Evolutionary conservation across 2,329 filamentous ascomycete genomes (phyloP), one percentile per base, ranked within the genome.

Genomic region (Colletotrichum musicola): DNA sequence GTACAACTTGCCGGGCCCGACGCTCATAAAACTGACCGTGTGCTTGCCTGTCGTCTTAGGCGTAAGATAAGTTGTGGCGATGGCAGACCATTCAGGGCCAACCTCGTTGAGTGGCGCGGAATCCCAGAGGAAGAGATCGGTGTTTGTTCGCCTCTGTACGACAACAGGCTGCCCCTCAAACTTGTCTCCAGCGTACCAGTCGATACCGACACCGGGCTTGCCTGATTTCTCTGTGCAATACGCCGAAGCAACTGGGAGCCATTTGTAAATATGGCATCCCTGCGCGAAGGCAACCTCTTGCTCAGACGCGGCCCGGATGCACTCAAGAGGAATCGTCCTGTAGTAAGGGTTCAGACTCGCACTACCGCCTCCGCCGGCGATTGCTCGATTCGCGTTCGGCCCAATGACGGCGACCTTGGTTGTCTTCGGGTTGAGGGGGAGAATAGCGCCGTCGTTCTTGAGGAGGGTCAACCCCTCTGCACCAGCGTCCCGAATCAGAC

Each of bases 311-410:
- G 82, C 81, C 46, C 81, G 84, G 68, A 92, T 90, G 72, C 89
- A 90, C 51, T 90, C 88, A 4, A 89, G 83, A 0, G 90, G 90
- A 10, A 90, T 82, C 2, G 88, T 90, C 71, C 83, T 89, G 77
- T 92, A 92, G 77, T 92, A 92, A 0, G 90, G 89, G 75, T 91
- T 91, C 55, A 92, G 79, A 71, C 88, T 90, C 18, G 90, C 90
- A 73, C 89, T 92, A 57, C 90, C 90, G 47, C 90, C 90, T 57
- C 90, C 90, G 16, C 87, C 88, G n/a, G 88, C 89, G 71, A 92
- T 90, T 0, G 89, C 87, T 62, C 89, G 82, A 75, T 91, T 90
- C 20, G 89, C 89, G 70, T 92, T 92, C 1, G 89, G 89, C 0
- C 90, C 90, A 59, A 92, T 91, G 67, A 92, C 84, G 4, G 89